Evolutionary conservation across 768 basidiomycete species (phyloP).

Genomic region (Mycena metata): DNA sequence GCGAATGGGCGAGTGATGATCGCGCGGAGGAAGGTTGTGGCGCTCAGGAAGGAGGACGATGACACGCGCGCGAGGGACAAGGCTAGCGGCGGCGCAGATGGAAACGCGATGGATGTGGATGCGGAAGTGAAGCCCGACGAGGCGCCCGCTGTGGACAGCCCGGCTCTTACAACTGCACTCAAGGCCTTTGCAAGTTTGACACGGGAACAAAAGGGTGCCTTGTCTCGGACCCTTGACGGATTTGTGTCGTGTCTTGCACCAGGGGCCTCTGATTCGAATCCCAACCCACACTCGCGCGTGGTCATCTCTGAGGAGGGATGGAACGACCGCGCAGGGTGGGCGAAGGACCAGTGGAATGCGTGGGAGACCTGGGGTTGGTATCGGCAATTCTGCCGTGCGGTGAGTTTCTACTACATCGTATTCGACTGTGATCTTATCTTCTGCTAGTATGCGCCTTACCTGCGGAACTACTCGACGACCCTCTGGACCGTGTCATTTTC

Average conservation of each 20-base stretch:
- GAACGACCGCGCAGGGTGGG: conserved; percentile 79
- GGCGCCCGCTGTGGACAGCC: conserved; percentile 67
- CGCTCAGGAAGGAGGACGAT: conserved; percentile 90
- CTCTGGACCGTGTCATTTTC: conserved; percentile 78
- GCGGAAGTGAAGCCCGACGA: conserved; percentile 71
- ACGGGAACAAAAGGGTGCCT: conserved; percentile 79
- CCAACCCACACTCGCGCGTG: conserved; percentile 64
- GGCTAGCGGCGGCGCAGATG: conserved; percentile 67
- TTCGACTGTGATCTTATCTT: background rate
- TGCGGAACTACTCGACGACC: conserved; percentile 81
- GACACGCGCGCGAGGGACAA: conserved; percentile 83
- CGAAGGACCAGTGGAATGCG: conserved; percentile 79
- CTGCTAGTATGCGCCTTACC: conserved; percentile 81
- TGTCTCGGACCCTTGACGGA: conserved; percentile 80
- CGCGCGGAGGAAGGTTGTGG: conserved; percentile 79
- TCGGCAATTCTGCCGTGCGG: conserved; percentile 86
- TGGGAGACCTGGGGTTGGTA: conserved; percentile 97
- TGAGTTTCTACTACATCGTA: conserved; percentile 52
- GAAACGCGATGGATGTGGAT: conserved; percentile 80
- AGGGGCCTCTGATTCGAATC: conserved; percentile 53
- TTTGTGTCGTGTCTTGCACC: conserved; percentile 77
- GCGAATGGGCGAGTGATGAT: conserved; percentile 89
- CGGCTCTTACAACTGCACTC: conserved; percentile 76
- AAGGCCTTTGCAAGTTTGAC: conserved; percentile 83
- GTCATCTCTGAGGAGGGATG: conserved; percentile 78